Evolutionary conservation across 306 rosid species (phyloP).

Genomic region (Alnus glutinosa): DNA sequence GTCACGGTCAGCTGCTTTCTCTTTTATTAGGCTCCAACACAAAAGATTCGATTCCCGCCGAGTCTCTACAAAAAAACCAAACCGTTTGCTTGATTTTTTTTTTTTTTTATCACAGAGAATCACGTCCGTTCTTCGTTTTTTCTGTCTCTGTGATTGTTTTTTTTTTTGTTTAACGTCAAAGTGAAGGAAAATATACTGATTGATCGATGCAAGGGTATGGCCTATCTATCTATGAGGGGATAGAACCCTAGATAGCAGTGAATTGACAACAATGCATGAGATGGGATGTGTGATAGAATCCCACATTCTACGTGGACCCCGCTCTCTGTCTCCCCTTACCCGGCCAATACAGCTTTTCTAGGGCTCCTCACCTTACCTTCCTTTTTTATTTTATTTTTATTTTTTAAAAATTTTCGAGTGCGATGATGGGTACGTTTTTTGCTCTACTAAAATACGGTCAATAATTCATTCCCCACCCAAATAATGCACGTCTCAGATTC

Average conservation of each 20-base stretch:
- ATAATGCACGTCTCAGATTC: background rate
- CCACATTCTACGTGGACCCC: slow-evolving; percentile 63
- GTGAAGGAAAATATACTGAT: too few relatives aligned
- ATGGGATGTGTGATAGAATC: slow-evolving; percentile 40
- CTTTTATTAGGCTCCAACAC: background rate
- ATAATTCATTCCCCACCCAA: slow-evolving; percentile 23
- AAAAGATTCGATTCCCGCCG: slow-evolving; percentile 24
- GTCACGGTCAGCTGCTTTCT: slow-evolving; percentile 30
- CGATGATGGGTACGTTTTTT: background rate
- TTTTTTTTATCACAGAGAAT: too few relatives aligned
- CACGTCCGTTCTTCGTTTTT: too few relatives aligned
- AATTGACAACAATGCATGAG: slow-evolving; percentile 46
- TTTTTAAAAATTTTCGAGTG: slow-evolving; percentile 11
- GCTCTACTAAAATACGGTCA: background rate
- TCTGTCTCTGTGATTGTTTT: too few relatives aligned
- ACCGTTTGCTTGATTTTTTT: background rate
- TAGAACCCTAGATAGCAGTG: slow-evolving; percentile 18
- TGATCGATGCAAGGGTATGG: too few relatives aligned
- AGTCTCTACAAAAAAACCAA: slow-evolving; percentile 25
- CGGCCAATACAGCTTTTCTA: slow-evolving; percentile 49
- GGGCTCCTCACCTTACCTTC: slow-evolving; percentile 22
- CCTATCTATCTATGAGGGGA: too few relatives aligned
- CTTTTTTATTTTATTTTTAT: background rate
- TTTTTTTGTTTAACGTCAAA: background rate
- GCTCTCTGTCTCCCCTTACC: slow-evolving; percentile 59